These are phyloP conservation scores for Didymella keratinophila DNA, from an alignment of 2,329 filamentous ascomycete genomes.

Conservation along the genomic window DNA sequence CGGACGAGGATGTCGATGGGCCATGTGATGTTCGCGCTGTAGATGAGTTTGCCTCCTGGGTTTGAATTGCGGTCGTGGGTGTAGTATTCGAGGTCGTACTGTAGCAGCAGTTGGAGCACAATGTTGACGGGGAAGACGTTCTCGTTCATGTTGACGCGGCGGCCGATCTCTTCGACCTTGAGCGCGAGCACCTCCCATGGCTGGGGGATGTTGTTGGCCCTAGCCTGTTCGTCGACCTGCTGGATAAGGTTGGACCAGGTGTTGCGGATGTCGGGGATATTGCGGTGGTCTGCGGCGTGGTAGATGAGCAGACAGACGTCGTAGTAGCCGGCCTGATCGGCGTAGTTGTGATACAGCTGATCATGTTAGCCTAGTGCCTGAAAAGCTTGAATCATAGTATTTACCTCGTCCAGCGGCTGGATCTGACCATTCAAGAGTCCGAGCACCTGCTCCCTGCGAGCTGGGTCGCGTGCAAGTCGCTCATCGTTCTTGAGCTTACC, in stretches of 20 bases:
- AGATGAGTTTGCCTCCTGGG: conserved; percentile 25
- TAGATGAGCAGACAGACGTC: conserved; percentile 94
- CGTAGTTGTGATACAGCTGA: conserved; percentile 91
- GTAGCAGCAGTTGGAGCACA: conserved; percentile 45
- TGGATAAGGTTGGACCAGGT: conserved; percentile 87
- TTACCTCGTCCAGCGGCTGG: conserved; percentile 76
- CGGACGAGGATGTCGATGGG: conserved; percentile 71
- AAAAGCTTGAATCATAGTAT: conserved; percentile 42
- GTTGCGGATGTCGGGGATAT: conserved; percentile 79
- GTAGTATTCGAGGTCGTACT: conserved; percentile 58
- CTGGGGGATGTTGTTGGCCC: conserved; percentile 56
- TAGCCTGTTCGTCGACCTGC: conserved; percentile 63
- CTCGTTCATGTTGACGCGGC: conserved; percentile 64
- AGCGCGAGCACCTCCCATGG: conserved; percentile 76
- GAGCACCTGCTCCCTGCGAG: conserved; percentile 70
- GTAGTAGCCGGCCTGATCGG: conserved; percentile 90
- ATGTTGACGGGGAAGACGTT: conserved; percentile 62
- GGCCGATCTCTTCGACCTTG: conserved; percentile 65
- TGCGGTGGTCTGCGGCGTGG: conserved; percentile 89
- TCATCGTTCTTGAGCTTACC: conserved; percentile 77
- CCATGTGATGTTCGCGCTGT: conserved; percentile 58
- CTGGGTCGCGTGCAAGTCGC: conserved; percentile 65
- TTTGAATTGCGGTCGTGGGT: conserved; percentile 50
- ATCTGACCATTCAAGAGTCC: conserved; percentile 79
- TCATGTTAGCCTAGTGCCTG: conserved; percentile 22